Evolutionary conservation across 805 yeast genomes (phyloP).

Genomic region (Saccharomycopsis oosterbeekiorum): DNA sequence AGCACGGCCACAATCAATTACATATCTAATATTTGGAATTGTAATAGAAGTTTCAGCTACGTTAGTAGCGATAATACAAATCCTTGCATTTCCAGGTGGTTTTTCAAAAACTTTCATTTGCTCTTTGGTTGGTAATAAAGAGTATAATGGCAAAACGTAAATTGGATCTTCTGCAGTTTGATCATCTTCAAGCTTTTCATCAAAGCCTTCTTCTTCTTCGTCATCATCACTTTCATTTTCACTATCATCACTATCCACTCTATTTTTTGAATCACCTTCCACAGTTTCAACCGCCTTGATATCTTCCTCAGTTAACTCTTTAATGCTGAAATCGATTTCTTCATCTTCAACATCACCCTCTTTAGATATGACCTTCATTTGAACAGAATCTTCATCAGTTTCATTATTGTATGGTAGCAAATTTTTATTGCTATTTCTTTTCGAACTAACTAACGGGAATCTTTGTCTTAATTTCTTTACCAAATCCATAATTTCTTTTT

Average conservation of each 20-base stretch:
- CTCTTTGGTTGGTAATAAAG: constrained; percentile 85
- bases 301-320: constrained; percentile 22
- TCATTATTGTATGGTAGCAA: constrained; percentile 22
- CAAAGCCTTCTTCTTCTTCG: constrained; percentile 51
- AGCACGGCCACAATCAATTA: constrained; percentile 89
- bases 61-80: constrained; percentile 92
- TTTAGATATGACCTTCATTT: constrained; percentile 35
- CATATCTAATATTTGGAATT: constrained; percentile 90
- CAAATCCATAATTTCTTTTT: constrained; percentile 73
- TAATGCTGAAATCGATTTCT: constrained; percentile 59
- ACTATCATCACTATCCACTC: constrained; percentile 27
- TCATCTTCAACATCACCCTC: constrained; percentile 75
- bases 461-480: constrained; percentile 60
- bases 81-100: constrained; percentile 78
- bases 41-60: constrained; percentile 97
- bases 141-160: constrained; percentile 85
- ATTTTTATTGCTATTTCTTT: constrained; percentile 17
- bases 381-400: constrained; percentile 23
- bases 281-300: constrained; percentile 23
- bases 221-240: constrained; percentile 34
- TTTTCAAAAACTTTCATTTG: constrained; percentile 86
- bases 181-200: constrained; percentile 61
- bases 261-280: constrained; percentile 21
- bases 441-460: constrained; percentile 39
- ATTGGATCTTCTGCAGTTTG: constrained; percentile 70